Evolutionary conservation across 2,329 filamentous ascomycete species (phyloP).

Genomic region (Alternaria sp.): DNA sequence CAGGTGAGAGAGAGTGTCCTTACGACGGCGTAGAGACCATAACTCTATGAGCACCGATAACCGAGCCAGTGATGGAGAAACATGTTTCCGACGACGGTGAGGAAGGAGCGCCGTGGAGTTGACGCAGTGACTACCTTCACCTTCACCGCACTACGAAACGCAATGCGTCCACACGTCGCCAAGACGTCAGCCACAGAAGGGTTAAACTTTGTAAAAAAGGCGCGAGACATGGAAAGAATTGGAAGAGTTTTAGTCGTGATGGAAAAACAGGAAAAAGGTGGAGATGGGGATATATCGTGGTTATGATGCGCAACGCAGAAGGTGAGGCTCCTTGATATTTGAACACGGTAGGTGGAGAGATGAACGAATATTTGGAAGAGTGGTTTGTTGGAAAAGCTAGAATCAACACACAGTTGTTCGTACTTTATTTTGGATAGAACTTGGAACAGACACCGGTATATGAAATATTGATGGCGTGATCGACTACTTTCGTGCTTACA

Average conservation of each 20-base stretch:
- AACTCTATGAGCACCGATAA: neutral
- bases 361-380: neutral
- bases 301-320: neutral
- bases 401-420: neutral
- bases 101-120: neutral
- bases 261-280: neutral
- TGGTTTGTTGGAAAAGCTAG: too few species aligned
- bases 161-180: neutral
- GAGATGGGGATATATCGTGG: neutral
- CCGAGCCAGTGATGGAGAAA: neutral
- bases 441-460: neutral
- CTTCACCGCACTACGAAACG: neutral
- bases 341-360: neutral
- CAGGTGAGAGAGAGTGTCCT: conserved; percentile 7
- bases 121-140: neutral
- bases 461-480: neutral
- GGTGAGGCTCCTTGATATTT: neutral
- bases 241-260: neutral
- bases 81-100: neutral
- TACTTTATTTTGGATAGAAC: neutral
- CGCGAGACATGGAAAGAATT: neutral
- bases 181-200: neutral
- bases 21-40: neutral
- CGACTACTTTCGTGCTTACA: neutral
- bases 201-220: accelerated